Conservation (phyloP, 2,329 filamentous ascomycete species). For the Leptographium procerum region DNA sequence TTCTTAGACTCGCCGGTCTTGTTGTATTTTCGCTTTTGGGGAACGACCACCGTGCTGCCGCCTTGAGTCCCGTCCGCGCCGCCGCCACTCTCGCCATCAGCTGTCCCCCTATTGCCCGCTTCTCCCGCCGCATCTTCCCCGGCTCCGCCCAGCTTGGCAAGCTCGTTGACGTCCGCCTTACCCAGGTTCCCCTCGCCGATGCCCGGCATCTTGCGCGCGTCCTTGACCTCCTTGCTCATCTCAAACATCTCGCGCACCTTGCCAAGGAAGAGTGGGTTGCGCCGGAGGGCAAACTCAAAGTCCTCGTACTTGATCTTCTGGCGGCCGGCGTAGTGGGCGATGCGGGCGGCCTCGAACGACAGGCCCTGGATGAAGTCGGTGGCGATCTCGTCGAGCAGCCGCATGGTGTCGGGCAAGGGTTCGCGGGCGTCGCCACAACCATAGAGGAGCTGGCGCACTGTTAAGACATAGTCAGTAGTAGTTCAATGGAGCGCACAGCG, state of each 20-base stretch:
- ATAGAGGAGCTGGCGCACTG: conserved; percentile 65
- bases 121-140: conserved; percentile 5
- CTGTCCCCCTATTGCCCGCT: conserved; percentile 3
- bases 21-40: conserved; percentile 4
- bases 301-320: conserved; percentile 98
- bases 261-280: conserved; percentile 75
- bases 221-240: conserved; percentile 78
- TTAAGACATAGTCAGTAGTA: background rate
- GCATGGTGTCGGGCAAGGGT: conserved; percentile 73
- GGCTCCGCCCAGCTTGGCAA: conserved; percentile 11
- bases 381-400: conserved; percentile 85
- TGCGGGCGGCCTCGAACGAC: conserved; percentile 77
- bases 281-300: conserved; percentile 85
- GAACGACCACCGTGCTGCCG: conserved; percentile 6
- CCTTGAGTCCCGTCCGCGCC: conserved; percentile 1
- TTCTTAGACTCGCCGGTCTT: conserved; percentile 10
- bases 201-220: conserved; percentile 65
- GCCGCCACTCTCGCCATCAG: conserved; percentile 4
- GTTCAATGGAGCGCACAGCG: background rate
- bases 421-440: conserved; percentile 68
- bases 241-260: conserved; percentile 82
- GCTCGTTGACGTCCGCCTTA: conserved; percentile 16
- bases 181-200: conserved; percentile 42
- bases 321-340: conserved; percentile 74
- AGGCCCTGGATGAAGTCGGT: conserved; percentile 95